Evolutionary conservation across 257 asterid genomes (phyloP), one percentile per base, ranked within the genome.

Genomic region (Salvia splendens): DNA sequence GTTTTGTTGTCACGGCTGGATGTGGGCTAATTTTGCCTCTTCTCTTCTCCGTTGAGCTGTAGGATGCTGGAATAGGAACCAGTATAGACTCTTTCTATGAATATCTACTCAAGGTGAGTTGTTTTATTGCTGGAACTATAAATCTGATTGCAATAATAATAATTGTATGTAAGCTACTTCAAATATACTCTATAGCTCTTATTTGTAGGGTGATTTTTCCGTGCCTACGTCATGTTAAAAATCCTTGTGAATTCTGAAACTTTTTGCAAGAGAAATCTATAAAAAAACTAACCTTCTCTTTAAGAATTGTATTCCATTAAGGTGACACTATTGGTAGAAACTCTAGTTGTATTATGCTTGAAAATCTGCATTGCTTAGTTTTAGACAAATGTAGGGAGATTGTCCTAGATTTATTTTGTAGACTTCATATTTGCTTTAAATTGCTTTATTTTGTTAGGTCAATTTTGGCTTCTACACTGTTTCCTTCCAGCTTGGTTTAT

Each of bases 61-160:
- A 93, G 99, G 99, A 93, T 84, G 97, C 99, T 63, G 99, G 99
- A 77, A 90, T 93, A 64, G 99, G 99, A 68, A 93, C 99, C 61
- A 93, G 99, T 81, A 87, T 93, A 73, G 99, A 93, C 84, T 94
- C 99, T 66, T 94, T 91, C 76, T 94, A 94, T 66, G 99, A 94
- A 78, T 94, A 94, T 79, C 94, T 94, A 51, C 78, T 94, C 55
- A 94, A 94, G 97, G 99, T 88, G 75, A 69, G 79, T 75, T 76
- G 73, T 60, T 57, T 76, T 41, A 24, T 20, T 50, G 49, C 45
- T 58, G 48, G 72, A 59, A 33, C 3, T 71, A 8, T 58, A 51
- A 14, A 41, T 28, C 51, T 55, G 30, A 11, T 49, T 54, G 41
- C 43, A 17, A 12, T 69, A 48, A 12, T 38, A 52, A 15, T 17